Base-by-base conservation (phyloP, 177 flowering plant genomes). In the Vitis hybrid region DNA sequence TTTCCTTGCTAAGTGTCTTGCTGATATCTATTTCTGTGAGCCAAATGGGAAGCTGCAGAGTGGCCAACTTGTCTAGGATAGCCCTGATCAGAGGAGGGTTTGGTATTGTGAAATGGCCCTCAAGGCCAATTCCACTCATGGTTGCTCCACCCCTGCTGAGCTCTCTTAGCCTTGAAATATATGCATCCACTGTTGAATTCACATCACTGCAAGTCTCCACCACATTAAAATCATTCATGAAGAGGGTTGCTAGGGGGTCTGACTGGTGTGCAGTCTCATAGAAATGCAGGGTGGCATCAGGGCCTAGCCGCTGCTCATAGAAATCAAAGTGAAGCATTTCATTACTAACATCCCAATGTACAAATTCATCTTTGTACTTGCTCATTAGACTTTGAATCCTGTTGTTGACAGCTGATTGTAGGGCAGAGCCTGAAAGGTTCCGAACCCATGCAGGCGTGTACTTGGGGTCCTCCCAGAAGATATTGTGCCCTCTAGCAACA, bases 271-370 rank as follows among this genome's bases (percentile, higher is more conserved):
- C 92, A 7, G 83, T 79, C 73, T 81, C 63, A 60, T 79, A 95
- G 74, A 95, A 90, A 4, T 76, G 60, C 60, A 84, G 50, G 0
- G 94, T 79, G 6, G 94, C 97, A 58, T 90, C 82, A 1, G 78
- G 78, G 0, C 98, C 98, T 1, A 95, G 90, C n/a, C 85, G 52
- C 20, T 83, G 65, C 82, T 95, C 99, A 34, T 95, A 95, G 78
- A 95, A 95, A 66, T 89, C 83, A 14, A 83, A 95, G 69, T 95
- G 98, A 52, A 95, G 90, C 89, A 89, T 86, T 72, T 95, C 99
- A 50, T 95, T 91, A 83, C 89, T 93, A 14, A 95, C 98, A 66
- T 95, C 99, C 99, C 99, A 95, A 67, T 95, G 97, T 7, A 93
- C 71, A 81, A 95, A 95, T 12, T 95, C 88, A 1, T 79, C 88